These are phyloP conservation scores for Yamadazyma ubonensis DNA, from an alignment of 805 yeast genomes.

Conservation along the genomic window DNA sequence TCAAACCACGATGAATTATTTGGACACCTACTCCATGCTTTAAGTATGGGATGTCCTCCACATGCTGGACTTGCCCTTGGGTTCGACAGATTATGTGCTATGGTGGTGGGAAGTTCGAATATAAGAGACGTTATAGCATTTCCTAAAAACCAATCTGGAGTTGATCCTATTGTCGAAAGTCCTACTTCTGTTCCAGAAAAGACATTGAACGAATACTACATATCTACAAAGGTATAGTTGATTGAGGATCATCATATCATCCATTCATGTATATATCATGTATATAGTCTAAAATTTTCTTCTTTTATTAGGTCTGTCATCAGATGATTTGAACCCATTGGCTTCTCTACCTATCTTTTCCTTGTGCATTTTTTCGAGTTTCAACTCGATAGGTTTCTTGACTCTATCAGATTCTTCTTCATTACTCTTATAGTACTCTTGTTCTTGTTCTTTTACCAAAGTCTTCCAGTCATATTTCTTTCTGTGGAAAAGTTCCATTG, in stretches of 20 bases:
- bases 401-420: slow-evolving; percentile 19
- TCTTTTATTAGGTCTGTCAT: slow-evolving; percentile 5
- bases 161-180: slow-evolving; percentile 83
- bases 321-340: slow-evolving; percentile 20
- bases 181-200: slow-evolving; percentile 64
- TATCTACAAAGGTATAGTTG: slow-evolving; percentile 8
- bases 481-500: slow-evolving; percentile 73
- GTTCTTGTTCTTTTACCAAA: slow-evolving; percentile 48
- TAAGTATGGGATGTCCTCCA: slow-evolving; percentile 94
- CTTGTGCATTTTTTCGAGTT: slow-evolving; percentile 37
- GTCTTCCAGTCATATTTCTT: slow-evolving; percentile 82
- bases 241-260: not conserved
- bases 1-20: slow-evolving; percentile 60
- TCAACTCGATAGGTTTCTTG: slow-evolving; percentile 42
- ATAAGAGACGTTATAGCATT: slow-evolving; percentile 94
- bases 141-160: slow-evolving; percentile 88
- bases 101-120: slow-evolving; percentile 72
- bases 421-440: slow-evolving; percentile 22
- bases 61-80: slow-evolving; percentile 98
- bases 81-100: slow-evolving; percentile 88
- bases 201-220: slow-evolving; percentile 55
- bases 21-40: slow-evolving; percentile 82
- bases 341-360: slow-evolving; percentile 30
- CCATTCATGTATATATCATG: slow-evolving; percentile 4
- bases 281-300: slow-evolving; percentile 9